Conservation (phyloP, 257 asterid genomes). For the Capsicum baccatum region DNA sequence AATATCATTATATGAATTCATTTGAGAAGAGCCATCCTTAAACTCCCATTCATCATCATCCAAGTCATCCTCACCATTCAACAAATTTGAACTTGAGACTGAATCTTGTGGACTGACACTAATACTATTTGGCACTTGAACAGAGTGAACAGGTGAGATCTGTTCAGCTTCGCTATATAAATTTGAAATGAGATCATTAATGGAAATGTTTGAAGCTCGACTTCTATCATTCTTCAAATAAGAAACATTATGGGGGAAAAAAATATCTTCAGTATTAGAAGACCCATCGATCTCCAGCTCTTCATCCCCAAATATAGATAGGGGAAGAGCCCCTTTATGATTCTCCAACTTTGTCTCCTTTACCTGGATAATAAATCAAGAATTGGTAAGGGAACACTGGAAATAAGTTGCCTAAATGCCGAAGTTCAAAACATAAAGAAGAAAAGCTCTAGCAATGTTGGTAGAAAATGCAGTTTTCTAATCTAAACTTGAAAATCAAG, state of each 20-base stretch:
- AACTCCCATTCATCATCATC: constrained; percentile 62
- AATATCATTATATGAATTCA: constrained; percentile 35
- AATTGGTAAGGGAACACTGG: not conserved
- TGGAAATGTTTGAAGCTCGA: constrained; percentile 45
- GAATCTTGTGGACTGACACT: constrained; percentile 41
- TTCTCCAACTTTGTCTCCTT: constrained; percentile 43
- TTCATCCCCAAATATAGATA: constrained; percentile 70
- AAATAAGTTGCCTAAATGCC: not conserved
- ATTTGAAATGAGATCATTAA: constrained; percentile 65
- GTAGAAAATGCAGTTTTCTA: constrained; percentile 17
- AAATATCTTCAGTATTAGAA: constrained; percentile 50
- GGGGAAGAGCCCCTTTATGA: constrained; percentile 58
- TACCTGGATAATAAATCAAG: constrained; percentile 51
- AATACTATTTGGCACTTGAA: constrained; percentile 39
- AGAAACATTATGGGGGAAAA: constrained; percentile 45
- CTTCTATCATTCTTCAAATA: constrained; percentile 46
- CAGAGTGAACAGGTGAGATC: constrained; percentile 40
- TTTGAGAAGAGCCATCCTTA: constrained; percentile 56
- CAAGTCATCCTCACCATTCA: constrained; percentile 46
- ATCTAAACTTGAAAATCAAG: not conserved
- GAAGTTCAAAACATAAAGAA: not conserved
- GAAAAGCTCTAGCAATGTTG: not conserved
- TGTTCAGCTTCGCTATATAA: constrained; percentile 66
- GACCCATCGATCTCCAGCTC: constrained; percentile 57
- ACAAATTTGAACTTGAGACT: constrained; percentile 40